Percentiles rank a stretch among this genome's conserved stretches.
phyloP scores from a whole-genome alignment of 495 filamentous ascomycete genomes.

The Penicillium verhagenii region DNA sequence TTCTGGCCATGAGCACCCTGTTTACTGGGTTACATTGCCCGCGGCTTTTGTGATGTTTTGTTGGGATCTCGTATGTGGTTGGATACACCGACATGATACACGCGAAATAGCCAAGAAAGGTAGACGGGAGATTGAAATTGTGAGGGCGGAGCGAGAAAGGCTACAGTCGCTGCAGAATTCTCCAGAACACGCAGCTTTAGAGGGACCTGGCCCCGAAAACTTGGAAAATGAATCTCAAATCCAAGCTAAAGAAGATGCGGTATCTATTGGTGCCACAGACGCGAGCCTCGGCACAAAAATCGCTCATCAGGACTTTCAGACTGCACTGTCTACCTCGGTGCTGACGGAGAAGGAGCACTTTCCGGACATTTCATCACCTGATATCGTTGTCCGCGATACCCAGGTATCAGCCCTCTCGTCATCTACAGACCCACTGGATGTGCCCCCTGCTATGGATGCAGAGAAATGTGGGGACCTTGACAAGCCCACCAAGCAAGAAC shows the following conservation, averaged over 20 bases:
- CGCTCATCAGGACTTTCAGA: not conserved
- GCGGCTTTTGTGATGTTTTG: conserved; percentile 62
- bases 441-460: conserved; percentile 7
- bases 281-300: not conserved
- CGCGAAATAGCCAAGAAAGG: conserved; percentile 58
- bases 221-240: not conserved
- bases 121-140: conserved; percentile 47
- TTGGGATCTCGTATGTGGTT: conserved; percentile 60
- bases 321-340: conserved; percentile 6
- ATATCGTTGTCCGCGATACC: not conserved
- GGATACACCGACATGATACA: conserved; percentile 56
- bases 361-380: not conserved
- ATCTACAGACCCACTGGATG: conserved; percentile 7
- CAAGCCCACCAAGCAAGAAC: not conserved
- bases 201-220: not conserved
- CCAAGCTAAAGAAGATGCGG: not conserved
- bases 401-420: not conserved
- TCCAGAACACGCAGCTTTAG: not conserved
- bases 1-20: conserved; percentile 32
- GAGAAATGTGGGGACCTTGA: conserved; percentile 8
- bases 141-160: conserved; percentile 33
- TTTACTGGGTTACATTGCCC: conserved; percentile 62
- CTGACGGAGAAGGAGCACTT: conserved; percentile 12
- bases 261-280: not conserved
- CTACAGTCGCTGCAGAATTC: conserved; percentile 4